Conservation (phyloP, 1,139 yeast species). For the Debaryomyces nepalensis region DNA sequence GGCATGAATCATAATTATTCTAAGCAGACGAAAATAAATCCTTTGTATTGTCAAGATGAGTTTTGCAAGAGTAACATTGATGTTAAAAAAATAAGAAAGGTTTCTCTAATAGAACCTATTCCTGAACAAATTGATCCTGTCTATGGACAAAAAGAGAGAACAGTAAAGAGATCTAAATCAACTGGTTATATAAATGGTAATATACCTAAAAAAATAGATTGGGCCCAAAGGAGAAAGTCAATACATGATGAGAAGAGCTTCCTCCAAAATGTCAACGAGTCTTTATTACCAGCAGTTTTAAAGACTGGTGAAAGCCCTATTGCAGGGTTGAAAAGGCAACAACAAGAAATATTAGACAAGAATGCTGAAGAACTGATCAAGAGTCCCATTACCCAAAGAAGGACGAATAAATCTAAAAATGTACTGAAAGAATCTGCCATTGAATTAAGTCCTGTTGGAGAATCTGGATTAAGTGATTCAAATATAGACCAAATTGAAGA, state of each 20-base stretch:
- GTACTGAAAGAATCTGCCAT: not conserved
- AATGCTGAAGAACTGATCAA: constrained; percentile 9
- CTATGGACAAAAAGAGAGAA: not conserved
- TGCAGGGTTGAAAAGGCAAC: constrained; percentile 32
- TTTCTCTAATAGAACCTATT: no score
- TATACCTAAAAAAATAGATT: constrained; percentile 18
- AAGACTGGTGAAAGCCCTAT: constrained; percentile 41
- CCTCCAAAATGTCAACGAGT: constrained; percentile 37
- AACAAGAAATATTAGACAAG: constrained; percentile 16
- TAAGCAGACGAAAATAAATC: no score
- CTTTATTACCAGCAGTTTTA: constrained; percentile 42
- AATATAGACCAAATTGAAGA: not conserved
- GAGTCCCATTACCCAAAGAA: constrained; percentile 1
- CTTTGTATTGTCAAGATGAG: no score
- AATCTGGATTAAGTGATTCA: not conserved
- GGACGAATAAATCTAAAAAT: not conserved
- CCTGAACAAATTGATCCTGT: constrained; percentile 6
- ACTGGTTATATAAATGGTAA: constrained; percentile 24
- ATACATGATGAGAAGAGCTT: constrained; percentile 39
- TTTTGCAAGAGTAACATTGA: constrained; percentile 17
- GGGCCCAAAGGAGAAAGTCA: constrained; percentile 34
- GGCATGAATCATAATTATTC: not conserved
- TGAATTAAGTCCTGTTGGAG: not conserved
- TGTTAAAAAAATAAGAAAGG: no score
- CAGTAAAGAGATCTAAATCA: constrained; percentile 32